These are phyloP conservation scores for Camelina laxa DNA, from an alignment of 345 rosid species.

Conservation along the genomic window DNA sequence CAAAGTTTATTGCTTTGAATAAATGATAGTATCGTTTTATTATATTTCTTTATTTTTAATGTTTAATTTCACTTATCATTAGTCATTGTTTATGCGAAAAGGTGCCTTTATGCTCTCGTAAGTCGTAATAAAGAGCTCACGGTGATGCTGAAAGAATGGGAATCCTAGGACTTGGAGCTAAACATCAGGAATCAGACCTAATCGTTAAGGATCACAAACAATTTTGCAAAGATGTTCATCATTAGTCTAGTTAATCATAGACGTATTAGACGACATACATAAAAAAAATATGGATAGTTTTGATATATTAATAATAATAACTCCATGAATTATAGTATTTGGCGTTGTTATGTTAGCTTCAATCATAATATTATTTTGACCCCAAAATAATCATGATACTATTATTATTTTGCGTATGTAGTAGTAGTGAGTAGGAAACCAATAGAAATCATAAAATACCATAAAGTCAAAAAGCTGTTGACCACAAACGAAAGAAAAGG, in stretches of 20 bases:
- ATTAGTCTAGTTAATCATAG: neutral
- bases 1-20: neutral
- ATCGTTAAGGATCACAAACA: neutral
- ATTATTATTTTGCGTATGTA: neutral
- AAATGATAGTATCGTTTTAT: neutral
- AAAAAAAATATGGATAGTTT: too few species aligned
- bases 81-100: conserved; percentile 19
- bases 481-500: conserved; percentile 9
- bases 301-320: too few species aligned
- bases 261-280: neutral
- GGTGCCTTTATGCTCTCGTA: conserved; percentile 16
- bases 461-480: conserved; percentile 33
- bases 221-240: neutral
- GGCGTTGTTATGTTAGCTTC: too few species aligned
- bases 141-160: conserved; percentile 38
- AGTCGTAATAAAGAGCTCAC: conserved; percentile 23
- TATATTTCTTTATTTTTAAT: neutral
- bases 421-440: conserved; percentile 28
- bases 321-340: too few species aligned
- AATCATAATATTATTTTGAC: too few species aligned
- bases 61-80: conserved; percentile 3
- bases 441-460: neutral
- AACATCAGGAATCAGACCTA: too few species aligned
- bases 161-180: conserved; percentile 31
- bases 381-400: too few species aligned